A percentile compares a stretch with the other conserved stretches of the same genome.
Evolutionary conservation across 192 early-diverging fungal species (phyloP).

Genomic region (Linnemannia hyalina): DNA sequence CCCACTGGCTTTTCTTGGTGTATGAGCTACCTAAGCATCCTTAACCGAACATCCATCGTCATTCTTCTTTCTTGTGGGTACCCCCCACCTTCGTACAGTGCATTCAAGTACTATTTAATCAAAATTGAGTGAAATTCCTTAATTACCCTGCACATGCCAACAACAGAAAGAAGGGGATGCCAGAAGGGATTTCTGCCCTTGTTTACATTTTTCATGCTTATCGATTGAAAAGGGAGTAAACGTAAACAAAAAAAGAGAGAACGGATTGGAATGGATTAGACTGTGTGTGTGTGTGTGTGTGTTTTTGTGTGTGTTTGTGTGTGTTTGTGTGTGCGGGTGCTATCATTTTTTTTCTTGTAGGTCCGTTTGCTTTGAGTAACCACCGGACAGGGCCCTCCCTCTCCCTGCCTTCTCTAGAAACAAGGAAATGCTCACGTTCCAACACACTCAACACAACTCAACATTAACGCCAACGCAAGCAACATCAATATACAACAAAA

Average conservation of each 20-base stretch:
- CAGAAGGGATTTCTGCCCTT: background rate
- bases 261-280: background rate
- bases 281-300: background rate
- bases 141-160: background rate
- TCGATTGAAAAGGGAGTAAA: background rate
- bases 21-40: background rate
- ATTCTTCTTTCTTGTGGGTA: background rate
- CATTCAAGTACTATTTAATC: too few species aligned
- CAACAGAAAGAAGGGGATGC: background rate
- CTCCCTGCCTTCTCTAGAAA: background rate
- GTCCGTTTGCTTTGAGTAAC: background rate
- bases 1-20: background rate
- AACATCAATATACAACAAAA: background rate
- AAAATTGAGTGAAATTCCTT: background rate
- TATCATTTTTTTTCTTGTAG: background rate
- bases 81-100: background rate
- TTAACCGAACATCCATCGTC: background rate
- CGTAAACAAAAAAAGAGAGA: background rate
- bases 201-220: constrained; percentile 3
- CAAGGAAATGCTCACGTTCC: background rate
- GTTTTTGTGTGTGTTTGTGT: background rate
- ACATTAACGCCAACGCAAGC: background rate
- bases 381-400: constrained; percentile 4
- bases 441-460: background rate
- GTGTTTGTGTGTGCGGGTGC: background rate